phyloP scores from a whole-genome alignment of 257 asterid genomes.

The Catharanthus roseus region DNA sequence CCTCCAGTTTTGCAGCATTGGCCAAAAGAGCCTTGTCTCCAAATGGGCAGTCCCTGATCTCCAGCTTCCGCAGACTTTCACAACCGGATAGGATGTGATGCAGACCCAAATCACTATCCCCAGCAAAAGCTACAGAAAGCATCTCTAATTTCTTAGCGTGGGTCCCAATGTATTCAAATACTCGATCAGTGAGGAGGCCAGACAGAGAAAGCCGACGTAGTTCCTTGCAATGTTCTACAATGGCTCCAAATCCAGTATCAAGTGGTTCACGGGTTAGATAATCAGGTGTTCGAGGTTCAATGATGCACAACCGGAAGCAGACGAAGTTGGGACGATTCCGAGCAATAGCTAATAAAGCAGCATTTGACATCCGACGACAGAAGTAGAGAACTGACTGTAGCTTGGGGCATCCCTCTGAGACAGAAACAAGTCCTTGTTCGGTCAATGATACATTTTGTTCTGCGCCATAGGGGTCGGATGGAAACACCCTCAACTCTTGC shows the following conservation, averaged over 20 bases:
- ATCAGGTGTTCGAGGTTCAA: conserved; percentile 76
- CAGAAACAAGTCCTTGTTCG: conserved; percentile 83
- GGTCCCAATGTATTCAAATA: conserved; percentile 67
- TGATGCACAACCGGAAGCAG: conserved; percentile 81
- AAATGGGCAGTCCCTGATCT: conserved; percentile 91
- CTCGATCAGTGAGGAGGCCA: conserved; percentile 81
- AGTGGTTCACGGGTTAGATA: conserved; percentile 71
- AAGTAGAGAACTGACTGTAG: conserved; percentile 85
- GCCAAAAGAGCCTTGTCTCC: conserved; percentile 96
- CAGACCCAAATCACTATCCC: conserved; percentile 84
- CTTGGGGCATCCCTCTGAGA: conserved; percentile 89
- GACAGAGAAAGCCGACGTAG: conserved; percentile 81
- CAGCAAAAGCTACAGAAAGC: conserved; percentile 98
- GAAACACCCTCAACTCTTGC: conserved; percentile 88
- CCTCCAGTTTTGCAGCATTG: conserved; percentile 92
- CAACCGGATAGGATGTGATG: conserved; percentile 88
- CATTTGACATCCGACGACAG: conserved; percentile 97
- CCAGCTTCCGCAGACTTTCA: conserved; percentile 79
- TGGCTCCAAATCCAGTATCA: conserved; percentile 91
- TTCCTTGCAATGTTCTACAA: conserved; percentile 70
- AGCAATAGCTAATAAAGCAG: conserved; percentile 72
- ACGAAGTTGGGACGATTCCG: conserved; percentile 60
- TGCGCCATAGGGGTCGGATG: conserved; percentile 79
- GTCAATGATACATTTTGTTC: conserved; percentile 80
- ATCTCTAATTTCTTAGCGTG: conserved; percentile 88